Evolutionary conservation across 2,329 filamentous ascomycete species (phyloP), one percentile per base, ranked within the genome.

Genomic region (Coniella lustricola): DNA sequence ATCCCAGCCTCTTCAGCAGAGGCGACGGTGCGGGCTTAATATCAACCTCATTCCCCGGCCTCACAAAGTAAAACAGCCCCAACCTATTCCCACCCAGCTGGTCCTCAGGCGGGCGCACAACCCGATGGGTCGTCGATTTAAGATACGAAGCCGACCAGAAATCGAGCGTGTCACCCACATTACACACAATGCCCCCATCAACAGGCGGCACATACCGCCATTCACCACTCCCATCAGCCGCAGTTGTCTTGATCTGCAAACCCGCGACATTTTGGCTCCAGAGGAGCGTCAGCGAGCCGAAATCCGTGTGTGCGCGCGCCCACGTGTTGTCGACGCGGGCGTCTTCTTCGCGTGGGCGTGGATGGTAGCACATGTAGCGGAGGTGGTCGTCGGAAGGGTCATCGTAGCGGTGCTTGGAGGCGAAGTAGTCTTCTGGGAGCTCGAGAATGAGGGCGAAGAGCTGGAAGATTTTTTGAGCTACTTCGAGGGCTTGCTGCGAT

Each of bases 281-380:
- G 3, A 79, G 68, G 8, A 78, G 64, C 3, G 75, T 78, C 5
- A 78, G 60, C 0, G 67, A 72, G 0, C 74, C 75, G 12, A 77
- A 65, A 54, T 79, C 75, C 1, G 75, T 77, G 56, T 79, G 74
- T 0, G 58, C 61, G 7, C 59, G 54, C 1, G 57, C 56, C 59
- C 58, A 62, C 2, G 51, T 60, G 32, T 60, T 56, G 18, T 55
- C 49, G 14, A 58, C 54, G 25, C 43, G 50, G n/a, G 48, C 52
- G 58, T 70, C 72, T 20, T 71, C 67, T 7, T 67, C 66, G 14
- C 63, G 55, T 0, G 64, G 62, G 7, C 74, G 68, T 0, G 69
- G 64, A 22, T 69, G 66, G 54, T 78, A 79, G 41, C 70, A 66
- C 75, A 78, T 79, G 59, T 77, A 78, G 7, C 77, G 72, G 12